These are phyloP conservation scores for Fusarium austroafricanum DNA, from an alignment of 2,329 filamentous ascomycete species.

Conservation along the genomic window DNA sequence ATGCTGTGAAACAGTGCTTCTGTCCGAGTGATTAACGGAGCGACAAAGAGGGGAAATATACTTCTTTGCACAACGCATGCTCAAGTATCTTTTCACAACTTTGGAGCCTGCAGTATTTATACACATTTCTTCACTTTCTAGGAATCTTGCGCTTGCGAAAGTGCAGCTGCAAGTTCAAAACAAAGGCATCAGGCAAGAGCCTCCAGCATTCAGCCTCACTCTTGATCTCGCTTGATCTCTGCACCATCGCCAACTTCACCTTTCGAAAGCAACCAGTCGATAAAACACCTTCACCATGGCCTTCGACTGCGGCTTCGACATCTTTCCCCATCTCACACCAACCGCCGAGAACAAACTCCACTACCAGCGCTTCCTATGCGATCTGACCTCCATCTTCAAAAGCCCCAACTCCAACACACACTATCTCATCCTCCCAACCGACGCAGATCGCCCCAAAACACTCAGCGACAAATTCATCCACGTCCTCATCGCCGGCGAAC, in stretches of 20 bases:
- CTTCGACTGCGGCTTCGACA: slow-evolving; percentile 13
- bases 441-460: background rate
- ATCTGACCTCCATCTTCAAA: background rate
- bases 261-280: too few relatives aligned
- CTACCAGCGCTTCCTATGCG: slow-evolving; percentile 1
- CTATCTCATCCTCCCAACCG: background rate
- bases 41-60: background rate
- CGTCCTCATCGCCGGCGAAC: background rate
- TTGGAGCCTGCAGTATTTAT: background rate
- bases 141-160: too few relatives aligned
- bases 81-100: too few relatives aligned
- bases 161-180: background rate
- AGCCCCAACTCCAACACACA: background rate
- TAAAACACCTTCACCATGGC: background rate
- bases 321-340: background rate
- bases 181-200: background rate
- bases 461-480: background rate
- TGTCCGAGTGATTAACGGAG: background rate
- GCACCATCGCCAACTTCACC: background rate
- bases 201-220: background rate
- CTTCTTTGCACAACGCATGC: background rate
- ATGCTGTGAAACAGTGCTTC: too few relatives aligned
- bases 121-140: background rate
- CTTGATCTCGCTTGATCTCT: background rate
- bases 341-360: background rate